Evolutionary conservation across 805 yeast genomes (phyloP).

Genomic region (Aciculoconidium aculeatum): DNA sequence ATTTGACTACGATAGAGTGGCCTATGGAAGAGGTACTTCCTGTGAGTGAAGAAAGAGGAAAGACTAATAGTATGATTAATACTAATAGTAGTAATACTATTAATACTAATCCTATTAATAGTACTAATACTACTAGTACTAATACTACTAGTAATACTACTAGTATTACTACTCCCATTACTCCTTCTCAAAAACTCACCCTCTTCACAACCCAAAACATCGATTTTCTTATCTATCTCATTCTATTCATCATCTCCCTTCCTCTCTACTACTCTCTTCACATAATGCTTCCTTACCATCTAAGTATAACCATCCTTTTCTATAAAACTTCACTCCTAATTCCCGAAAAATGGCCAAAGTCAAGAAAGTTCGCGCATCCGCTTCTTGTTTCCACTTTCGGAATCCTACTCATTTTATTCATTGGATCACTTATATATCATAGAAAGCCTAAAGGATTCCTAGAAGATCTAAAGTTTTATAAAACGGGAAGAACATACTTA

Average conservation of each 20-base stretch:
- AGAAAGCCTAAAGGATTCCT: conserved; percentile 44
- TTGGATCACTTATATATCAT: conserved; percentile 49
- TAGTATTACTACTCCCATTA: too few species aligned
- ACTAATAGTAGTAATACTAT: too few species aligned
- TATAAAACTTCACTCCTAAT: conserved; percentile 47
- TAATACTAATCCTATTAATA: too few species aligned
- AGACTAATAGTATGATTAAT: too few species aligned
- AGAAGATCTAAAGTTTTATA: conserved; percentile 47
- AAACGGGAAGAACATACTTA: conserved; percentile 65
- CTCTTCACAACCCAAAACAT: too few species aligned
- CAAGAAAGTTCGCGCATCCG: conserved; percentile 60
- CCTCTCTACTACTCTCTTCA: conserved; percentile 54
- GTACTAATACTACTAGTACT: too few species aligned
- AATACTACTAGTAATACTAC: too few species aligned
- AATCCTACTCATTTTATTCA: conserved; percentile 58
- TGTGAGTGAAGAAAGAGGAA: too few species aligned
- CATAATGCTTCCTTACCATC: conserved; percentile 56
- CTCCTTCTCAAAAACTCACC: too few species aligned
- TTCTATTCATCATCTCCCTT: conserved; percentile 48
- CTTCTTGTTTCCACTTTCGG: conserved; percentile 59
- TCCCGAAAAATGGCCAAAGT: conserved; percentile 38
- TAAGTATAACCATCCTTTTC: conserved; percentile 52
- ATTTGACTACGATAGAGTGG: not conserved
- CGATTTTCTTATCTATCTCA: conserved; percentile 49
- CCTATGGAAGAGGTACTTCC: too few species aligned